Evolutionary conservation across 495 filamentous ascomycete genomes (phyloP).

Genomic region (Talaromyces trachyspermus): DNA sequence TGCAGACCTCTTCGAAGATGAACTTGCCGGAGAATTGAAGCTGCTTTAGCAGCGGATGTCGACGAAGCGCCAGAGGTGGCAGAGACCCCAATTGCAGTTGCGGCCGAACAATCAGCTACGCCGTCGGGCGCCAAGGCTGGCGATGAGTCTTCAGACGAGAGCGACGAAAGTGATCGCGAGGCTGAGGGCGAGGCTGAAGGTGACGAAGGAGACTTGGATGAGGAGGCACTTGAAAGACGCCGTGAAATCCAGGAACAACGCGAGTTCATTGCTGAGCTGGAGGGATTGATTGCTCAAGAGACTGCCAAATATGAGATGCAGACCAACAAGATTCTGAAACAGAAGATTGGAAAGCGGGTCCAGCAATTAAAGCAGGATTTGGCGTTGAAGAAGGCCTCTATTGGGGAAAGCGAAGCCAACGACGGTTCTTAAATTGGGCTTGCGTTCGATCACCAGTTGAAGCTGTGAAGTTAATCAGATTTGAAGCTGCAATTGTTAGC

Average conservation of each 20-base stretch:
- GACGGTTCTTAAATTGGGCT: slow-evolving; percentile 19
- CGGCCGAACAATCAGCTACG: slow-evolving; percentile 1
- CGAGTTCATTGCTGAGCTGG: slow-evolving; percentile 43
- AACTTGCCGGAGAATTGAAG: slow-evolving; percentile 48
- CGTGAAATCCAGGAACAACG: slow-evolving; percentile 42
- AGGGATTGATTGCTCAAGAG: slow-evolving; percentile 37
- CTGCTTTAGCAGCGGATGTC: slow-evolving; percentile 42
- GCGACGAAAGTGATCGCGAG: slow-evolving; percentile 52
- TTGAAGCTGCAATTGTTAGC: no score
- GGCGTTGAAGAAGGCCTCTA: slow-evolving; percentile 40
- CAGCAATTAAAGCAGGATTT: slow-evolving; percentile 41
- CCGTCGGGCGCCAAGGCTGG: slow-evolving; percentile 16
- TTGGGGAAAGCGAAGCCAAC: slow-evolving; percentile 34
- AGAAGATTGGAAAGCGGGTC: slow-evolving; percentile 42
- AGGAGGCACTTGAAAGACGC: slow-evolving; percentile 40
- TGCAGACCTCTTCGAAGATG: slow-evolving; percentile 49
- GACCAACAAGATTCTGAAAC: slow-evolving; percentile 40
- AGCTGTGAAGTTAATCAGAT: no score
- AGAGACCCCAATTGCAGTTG: slow-evolving; percentile 24
- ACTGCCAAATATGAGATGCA: slow-evolving; percentile 35
- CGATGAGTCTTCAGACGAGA: slow-evolving; percentile 38
- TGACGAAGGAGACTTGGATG: slow-evolving; percentile 54
- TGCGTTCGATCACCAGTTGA: no score
- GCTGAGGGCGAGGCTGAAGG: slow-evolving; percentile 39
- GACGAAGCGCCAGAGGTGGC: slow-evolving; percentile 34